Evolutionary conservation across 1,284 basidiomycete species (phyloP).

Genomic region (Tetrapyrgos nigripes): DNA sequence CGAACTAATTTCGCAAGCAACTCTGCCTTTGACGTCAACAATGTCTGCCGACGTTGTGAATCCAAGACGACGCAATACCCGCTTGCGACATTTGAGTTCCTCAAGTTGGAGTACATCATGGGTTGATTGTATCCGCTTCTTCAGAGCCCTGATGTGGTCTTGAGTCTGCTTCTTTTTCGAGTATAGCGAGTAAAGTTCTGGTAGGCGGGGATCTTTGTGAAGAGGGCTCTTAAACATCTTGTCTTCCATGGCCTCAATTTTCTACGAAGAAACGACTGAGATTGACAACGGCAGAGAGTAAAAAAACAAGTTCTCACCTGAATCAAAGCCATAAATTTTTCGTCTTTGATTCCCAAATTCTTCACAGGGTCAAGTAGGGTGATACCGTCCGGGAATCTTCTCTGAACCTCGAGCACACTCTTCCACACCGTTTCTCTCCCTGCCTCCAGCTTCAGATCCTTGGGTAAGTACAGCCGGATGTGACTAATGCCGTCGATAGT

Average conservation of each 20-base stretch:
- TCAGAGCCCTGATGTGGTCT: constrained; percentile 76
- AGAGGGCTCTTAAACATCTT: constrained; percentile 80
- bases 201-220: constrained; percentile 76
- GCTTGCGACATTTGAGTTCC: constrained; percentile 95
- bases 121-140: constrained; percentile 87
- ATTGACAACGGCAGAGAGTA: not conserved
- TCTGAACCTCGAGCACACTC: constrained; percentile 88
- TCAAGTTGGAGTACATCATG: constrained; percentile 96
- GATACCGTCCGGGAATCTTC: constrained; percentile 89
- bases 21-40: constrained; percentile 97
- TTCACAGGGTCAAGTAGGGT: constrained; percentile 90
- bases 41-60: constrained; percentile 93
- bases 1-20: constrained; percentile 98
- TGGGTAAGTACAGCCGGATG: constrained; percentile 88
- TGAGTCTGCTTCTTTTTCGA: constrained; percentile 78
- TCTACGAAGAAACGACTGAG: constrained; percentile 51
- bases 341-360: constrained; percentile 97
- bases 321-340: constrained; percentile 88
- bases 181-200: constrained; percentile 84
- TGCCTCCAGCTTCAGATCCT: constrained; percentile 83
- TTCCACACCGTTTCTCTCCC: constrained; percentile 89
- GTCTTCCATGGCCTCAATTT: constrained; percentile 89
- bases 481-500: constrained; percentile 89
- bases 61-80: constrained; percentile 89
- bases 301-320: constrained; percentile 61